A percentile compares a stretch with the other conserved stretches of the same genome.
These are phyloP conservation scores for Ophiostoma sp. DNA, from an alignment of 2,329 filamentous ascomycete genomes.

Conservation along the genomic window DNA sequence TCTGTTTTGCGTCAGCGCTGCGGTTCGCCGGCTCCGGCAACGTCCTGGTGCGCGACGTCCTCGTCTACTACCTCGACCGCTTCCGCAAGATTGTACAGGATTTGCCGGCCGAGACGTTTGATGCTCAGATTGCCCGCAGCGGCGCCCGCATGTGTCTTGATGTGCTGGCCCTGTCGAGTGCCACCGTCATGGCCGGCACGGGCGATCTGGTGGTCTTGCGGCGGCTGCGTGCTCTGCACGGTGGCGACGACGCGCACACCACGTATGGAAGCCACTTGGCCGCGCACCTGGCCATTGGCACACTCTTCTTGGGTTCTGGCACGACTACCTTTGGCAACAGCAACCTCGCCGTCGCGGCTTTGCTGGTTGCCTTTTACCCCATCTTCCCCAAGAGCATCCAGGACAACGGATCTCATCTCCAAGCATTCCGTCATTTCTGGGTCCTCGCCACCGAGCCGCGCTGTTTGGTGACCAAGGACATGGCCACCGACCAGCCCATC, in stretches of 20 bases:
- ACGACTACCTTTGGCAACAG: slow-evolving; percentile 89
- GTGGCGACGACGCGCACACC: slow-evolving; percentile 77
- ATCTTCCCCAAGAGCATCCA: slow-evolving; percentile 86
- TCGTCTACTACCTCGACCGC: slow-evolving; percentile 82
- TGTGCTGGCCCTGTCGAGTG: slow-evolving; percentile 74
- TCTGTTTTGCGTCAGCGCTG: slow-evolving; percentile 78
- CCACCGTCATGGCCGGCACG: slow-evolving; percentile 93
- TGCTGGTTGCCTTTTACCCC: slow-evolving; percentile 92
- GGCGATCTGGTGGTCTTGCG: slow-evolving; percentile 85
- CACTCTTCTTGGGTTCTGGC: slow-evolving; percentile 88
- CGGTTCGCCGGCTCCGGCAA: slow-evolving; percentile 74
- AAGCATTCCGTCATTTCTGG: slow-evolving; percentile 97
- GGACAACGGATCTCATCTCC: slow-evolving; percentile 91
- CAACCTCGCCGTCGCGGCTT: slow-evolving; percentile 78
- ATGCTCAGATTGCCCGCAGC: slow-evolving; percentile 77
- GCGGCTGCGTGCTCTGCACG: slow-evolving; percentile 82
- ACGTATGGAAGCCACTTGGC: slow-evolving; percentile 94
- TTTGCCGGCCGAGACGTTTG: slow-evolving; percentile 64
- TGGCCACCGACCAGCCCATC: slow-evolving; percentile 78
- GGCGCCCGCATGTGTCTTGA: slow-evolving; percentile 92
- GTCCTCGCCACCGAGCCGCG: slow-evolving; percentile 87
- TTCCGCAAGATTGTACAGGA: slow-evolving; percentile 72
- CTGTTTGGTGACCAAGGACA: slow-evolving; percentile 84
- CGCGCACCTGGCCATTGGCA: slow-evolving; percentile 85
- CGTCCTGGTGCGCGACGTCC: slow-evolving; percentile 70